phyloP scores from a whole-genome alignment of 164 flowering plant species.

The Vitis cinerea region DNA sequence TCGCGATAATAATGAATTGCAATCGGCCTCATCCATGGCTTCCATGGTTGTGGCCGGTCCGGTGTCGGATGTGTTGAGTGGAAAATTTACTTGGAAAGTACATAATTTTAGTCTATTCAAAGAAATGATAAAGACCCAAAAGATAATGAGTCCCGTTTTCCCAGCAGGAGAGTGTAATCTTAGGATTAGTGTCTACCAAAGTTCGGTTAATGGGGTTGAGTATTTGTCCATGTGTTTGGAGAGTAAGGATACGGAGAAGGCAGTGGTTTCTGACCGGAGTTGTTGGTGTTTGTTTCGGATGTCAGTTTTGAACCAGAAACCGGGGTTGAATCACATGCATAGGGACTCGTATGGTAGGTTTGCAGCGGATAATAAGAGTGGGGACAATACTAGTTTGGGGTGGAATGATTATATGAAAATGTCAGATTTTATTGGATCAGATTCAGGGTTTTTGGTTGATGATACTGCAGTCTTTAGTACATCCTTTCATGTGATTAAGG shows the following conservation, averaged over 20 bases:
- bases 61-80: conserved; percentile 69
- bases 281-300: conserved; percentile 98
- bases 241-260: conserved; percentile 91
- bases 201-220: conserved; percentile 77
- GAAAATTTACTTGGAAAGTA: conserved; percentile 96
- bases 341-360: conserved; percentile 93
- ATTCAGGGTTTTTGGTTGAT: conserved; percentile 79
- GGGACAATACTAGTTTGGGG: conserved; percentile 94
- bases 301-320: conserved; percentile 91
- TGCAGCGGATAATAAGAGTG: conserved; percentile 89
- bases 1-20: conserved; percentile 57
- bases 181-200: conserved; percentile 92
- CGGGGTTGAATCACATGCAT: conserved; percentile 80
- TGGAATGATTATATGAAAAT: conserved; percentile 99
- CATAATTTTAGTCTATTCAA: conserved; percentile 85
- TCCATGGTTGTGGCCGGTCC: conserved; percentile 33
- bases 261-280: conserved; percentile 61
- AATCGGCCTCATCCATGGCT: conserved; percentile 20
- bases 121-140: conserved; percentile 97
- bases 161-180: conserved; percentile 93
- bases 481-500: conserved; percentile 91
- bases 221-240: conserved; percentile 93
- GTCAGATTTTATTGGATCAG: conserved; percentile 70
- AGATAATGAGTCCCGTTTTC: conserved; percentile 94
- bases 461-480: conserved; percentile 91